Evolutionary conservation across 306 rosid genomes (phyloP).

Genomic region (Pueraria montana): DNA sequence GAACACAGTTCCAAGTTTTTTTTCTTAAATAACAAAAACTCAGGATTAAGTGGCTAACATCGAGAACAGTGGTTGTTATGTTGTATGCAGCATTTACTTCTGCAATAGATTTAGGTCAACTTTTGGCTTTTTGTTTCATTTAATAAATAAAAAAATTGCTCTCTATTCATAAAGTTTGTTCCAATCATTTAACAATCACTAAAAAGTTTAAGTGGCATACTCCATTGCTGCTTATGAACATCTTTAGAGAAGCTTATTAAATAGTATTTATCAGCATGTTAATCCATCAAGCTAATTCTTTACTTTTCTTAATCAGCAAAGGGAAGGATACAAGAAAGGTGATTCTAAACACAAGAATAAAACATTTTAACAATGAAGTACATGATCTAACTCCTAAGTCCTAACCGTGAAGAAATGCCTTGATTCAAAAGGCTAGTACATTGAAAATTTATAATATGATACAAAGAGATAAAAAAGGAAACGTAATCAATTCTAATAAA

Average conservation of each 20-base stretch:
- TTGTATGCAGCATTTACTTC: conserved; percentile 17
- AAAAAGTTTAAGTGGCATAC: not conserved
- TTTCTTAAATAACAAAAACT: not conserved
- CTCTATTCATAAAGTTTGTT: conserved; percentile 21
- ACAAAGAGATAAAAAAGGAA: no score
- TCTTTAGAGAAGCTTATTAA: conserved; percentile 3
- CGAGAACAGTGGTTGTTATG: conserved; percentile 17
- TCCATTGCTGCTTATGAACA: conserved; percentile 18
- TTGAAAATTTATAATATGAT: no score
- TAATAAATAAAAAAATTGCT: not conserved
- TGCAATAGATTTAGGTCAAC: conserved; percentile 16
- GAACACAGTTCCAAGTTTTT: not conserved
- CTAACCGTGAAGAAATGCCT: no score
- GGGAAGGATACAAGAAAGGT: no score
- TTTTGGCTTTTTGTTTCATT: conserved; percentile 10
- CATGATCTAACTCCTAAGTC: no score
- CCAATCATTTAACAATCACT: conserved; percentile 30
- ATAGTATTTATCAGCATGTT: no score
- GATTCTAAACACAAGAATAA: no score
- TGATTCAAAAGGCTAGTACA: no score
- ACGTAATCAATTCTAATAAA: no score
- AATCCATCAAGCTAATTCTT: no score
- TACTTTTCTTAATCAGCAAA: no score
- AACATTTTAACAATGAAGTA: no score
- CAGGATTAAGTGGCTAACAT: conserved; percentile 19